Percentiles rank a stretch among this genome's conserved stretches.
These are phyloP conservation scores for apple (Malus domestica) DNA, from an alignment of 306 rosid species.

Conservation along the genomic window DNA sequence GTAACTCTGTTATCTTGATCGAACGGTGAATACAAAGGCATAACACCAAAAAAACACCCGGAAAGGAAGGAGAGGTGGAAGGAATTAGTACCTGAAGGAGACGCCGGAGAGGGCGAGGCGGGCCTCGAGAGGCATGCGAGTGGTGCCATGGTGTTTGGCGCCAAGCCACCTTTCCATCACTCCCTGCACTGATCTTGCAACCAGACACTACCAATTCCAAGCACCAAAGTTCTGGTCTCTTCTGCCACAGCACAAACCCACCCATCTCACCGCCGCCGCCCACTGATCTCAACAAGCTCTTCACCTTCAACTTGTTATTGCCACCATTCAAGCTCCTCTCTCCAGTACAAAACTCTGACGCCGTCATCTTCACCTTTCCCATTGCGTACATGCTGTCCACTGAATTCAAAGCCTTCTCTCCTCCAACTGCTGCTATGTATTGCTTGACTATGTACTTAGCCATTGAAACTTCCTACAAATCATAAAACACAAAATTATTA, in stretches of 20 bases:
- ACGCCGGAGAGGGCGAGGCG: conserved; percentile 85
- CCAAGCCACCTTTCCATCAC: conserved; percentile 93
- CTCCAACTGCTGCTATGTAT: conserved; percentile 85
- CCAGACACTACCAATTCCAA: conserved; percentile 78
- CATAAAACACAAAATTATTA: background rate
- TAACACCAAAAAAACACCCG: background rate
- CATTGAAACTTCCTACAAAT: conserved; percentile 63
- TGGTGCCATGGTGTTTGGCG: conserved; percentile 99
- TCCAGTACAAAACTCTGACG: conserved; percentile 59
- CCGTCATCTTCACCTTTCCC: conserved; percentile 84
- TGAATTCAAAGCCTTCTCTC: conserved; percentile 57
- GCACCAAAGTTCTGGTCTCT: conserved; percentile 80
- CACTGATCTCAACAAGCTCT: conserved; percentile 27
- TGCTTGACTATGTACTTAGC: conserved; percentile 87
- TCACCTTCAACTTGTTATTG: conserved; percentile 45
- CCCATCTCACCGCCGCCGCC: conserved; percentile 73
- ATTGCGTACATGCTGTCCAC: conserved; percentile 88
- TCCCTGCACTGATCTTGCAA: conserved; percentile 83
- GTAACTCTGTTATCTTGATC: background rate
- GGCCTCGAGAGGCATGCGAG: conserved; percentile 94
- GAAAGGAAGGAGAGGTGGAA: background rate
- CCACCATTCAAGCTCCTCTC: conserved; percentile 34
- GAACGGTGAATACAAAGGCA: background rate
- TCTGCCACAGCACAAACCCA: conserved; percentile 91
- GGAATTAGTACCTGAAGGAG: conserved; percentile 53